Conservation (phyloP, 768 basidiomycete species). For the Arthromyces matolae region DNA sequence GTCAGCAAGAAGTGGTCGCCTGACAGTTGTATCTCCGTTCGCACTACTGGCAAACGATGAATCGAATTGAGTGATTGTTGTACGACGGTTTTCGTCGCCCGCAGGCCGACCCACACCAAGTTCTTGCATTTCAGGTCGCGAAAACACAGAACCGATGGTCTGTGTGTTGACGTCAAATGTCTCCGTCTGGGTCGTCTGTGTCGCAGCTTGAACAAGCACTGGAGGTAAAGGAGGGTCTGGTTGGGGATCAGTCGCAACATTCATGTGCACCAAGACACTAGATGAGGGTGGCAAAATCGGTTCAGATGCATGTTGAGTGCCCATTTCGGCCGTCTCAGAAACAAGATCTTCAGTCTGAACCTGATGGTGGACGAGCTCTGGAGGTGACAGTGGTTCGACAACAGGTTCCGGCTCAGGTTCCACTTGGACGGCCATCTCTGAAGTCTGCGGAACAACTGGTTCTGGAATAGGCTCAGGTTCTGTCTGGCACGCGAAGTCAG, state of each 20-base stretch:
- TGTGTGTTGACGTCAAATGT: slow-evolving; percentile 31
- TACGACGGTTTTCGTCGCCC: slow-evolving; percentile 27
- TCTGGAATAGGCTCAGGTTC: slow-evolving; percentile 36
- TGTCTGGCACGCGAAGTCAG: slow-evolving; percentile 66
- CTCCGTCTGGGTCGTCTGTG: slow-evolving; percentile 32
- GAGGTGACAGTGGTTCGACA: slow-evolving; percentile 14
- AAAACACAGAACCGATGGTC: slow-evolving; percentile 14
- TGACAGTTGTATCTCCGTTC: slow-evolving; percentile 39
- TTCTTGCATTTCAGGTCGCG: slow-evolving; percentile 13
- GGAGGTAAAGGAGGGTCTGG: slow-evolving; percentile 15
- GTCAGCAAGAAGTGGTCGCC: slow-evolving; percentile 34
- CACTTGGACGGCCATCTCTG: slow-evolving; percentile 40
- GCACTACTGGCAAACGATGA: slow-evolving; percentile 26
- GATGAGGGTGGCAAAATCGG: slow-evolving; percentile 29
- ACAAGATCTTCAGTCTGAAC: slow-evolving; percentile 45
- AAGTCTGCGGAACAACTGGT: slow-evolving; percentile 26
- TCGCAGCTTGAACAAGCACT: slow-evolving; percentile 27
- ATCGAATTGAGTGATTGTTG: slow-evolving; percentile 48
- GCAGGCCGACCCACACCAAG: slow-evolving; percentile 14
- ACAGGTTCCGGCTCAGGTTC: slow-evolving; percentile 25
- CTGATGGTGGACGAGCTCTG: slow-evolving; percentile 32
- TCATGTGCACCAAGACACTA: slow-evolving; percentile 28
- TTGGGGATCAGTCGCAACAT: slow-evolving; percentile 35
- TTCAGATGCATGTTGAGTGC: slow-evolving; percentile 42
- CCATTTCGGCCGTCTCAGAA: slow-evolving; percentile 40